Base-by-base conservation (phyloP, 1,284 basidiomycete species). In the Tilletia horrida region DNA sequence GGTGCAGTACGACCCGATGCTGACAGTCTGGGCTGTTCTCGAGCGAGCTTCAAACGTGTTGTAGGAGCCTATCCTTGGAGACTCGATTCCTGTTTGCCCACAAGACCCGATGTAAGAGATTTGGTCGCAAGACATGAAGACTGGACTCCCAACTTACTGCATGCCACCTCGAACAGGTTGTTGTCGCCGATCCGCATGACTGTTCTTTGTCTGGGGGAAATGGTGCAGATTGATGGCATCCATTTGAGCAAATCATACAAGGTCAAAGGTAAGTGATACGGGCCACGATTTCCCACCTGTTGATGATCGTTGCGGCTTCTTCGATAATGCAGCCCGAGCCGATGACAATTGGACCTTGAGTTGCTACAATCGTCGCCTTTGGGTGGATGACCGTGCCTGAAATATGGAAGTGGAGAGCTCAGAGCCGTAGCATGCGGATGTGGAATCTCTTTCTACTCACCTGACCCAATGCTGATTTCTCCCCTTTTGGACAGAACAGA, bases 91-190 rank as follows among this genome's bases (percentile, higher is more conserved):
- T 92, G 23, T 18, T 47, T 14, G n/a, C 1, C 7, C 13, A 50
- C 29, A 18, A 61, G 18, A 11, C 1, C 62, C 68, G 65, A 63
- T 61, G 25, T 55, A 40, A 25, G 62, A 57, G 23, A 44, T 61
- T 47, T 21, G 35, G 62, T 40, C 64, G 40, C 59, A 31, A 62
- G 6, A 6, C 6, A 40, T 40, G 6, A 40, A 11, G 11, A 6
- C 35, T 40, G 6, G 11, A 40, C 4, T 4, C 35, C 11, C 35
- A 3, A 87, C 90, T 74, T 77, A 91, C 92, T 88, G 82, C 89
- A 92, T 11, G 90, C 91, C 62, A 95, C 92, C 84, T 96, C 92
- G 79, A 98, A 95, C 64, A 93, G 84, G 81, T 97, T 97, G 67
- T 90, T 87, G 78, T 94, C 89, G 13, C 95, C 95, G 63, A 98